phyloP scores from a whole-genome alignment of 768 basidiomycete species.

The Tulasnella sp. region DNA sequence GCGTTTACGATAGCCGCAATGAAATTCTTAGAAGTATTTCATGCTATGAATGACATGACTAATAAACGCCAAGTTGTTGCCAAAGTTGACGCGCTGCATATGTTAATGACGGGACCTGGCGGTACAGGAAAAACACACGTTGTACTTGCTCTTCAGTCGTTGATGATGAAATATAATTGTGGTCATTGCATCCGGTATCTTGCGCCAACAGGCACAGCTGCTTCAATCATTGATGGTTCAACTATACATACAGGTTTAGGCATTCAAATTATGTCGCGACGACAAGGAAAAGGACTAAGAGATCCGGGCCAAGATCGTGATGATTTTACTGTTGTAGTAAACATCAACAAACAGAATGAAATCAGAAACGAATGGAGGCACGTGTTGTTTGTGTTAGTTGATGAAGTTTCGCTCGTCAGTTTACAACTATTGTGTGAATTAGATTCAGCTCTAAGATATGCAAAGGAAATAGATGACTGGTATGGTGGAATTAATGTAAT shows the following conservation, averaged over 20 bases:
- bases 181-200: constrained; percentile 22
- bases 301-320: constrained; percentile 17
- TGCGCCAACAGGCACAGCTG: constrained; percentile 31
- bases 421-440: constrained; percentile 24
- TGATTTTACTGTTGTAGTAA: constrained; percentile 18
- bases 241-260: constrained; percentile 29
- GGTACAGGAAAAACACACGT: constrained; percentile 35
- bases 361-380: constrained; percentile 29
- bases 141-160: constrained; percentile 27
- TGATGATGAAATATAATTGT: constrained; percentile 23
- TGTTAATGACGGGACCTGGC: constrained; percentile 31
- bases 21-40: constrained; percentile 17
- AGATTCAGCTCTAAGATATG: constrained; percentile 25
- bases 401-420: constrained; percentile 33
- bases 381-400: constrained; percentile 31
- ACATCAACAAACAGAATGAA: constrained; percentile 13
- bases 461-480: constrained; percentile 20
- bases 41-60: neutral
- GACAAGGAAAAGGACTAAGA: neutral
- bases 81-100: constrained; percentile 19
- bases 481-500: constrained; percentile 34
- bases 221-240: constrained; percentile 29
- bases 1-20: constrained; percentile 14
- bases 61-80: neutral
- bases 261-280: constrained; percentile 18